A percentile compares a stretch with the other conserved stretches of the same genome.
Evolutionary conservation across 257 asterid species (phyloP).

Genomic region (Nicotiana otophora): DNA sequence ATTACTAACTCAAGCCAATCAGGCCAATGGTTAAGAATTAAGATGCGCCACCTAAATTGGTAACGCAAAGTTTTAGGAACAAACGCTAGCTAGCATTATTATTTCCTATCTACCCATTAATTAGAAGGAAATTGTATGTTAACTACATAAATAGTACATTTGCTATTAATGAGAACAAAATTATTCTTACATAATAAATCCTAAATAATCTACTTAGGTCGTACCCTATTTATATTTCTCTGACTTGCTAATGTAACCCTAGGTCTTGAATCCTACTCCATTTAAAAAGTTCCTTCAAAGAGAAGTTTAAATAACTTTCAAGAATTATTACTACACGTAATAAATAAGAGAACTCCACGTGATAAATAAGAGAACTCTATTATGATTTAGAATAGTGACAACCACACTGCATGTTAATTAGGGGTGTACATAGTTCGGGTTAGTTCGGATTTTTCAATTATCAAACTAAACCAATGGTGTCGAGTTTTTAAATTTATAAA

Average conservation of each 20-base stretch:
- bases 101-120: neutral
- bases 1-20: neutral
- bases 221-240: too few species aligned
- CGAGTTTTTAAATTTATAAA: too few species aligned
- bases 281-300: neutral
- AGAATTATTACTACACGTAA: neutral
- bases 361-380: too few species aligned
- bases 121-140: neutral
- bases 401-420: too few species aligned
- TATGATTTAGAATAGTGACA: too few species aligned
- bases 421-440: too few species aligned
- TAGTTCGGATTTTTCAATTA: too few species aligned
- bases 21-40: slow-evolving; percentile 11
- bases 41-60: slow-evolving; percentile 20
- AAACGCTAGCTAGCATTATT: neutral
- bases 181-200: neutral
- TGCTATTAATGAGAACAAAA: neutral
- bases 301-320: neutral
- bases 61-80: neutral
- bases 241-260: neutral
- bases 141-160: neutral
- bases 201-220: neutral
- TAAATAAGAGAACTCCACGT: neutral
- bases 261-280: neutral
- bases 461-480: too few species aligned